Evolutionary conservation across 1,139 yeast genomes (phyloP).

Genomic region (Protomyces arabidopsidicola): DNA sequence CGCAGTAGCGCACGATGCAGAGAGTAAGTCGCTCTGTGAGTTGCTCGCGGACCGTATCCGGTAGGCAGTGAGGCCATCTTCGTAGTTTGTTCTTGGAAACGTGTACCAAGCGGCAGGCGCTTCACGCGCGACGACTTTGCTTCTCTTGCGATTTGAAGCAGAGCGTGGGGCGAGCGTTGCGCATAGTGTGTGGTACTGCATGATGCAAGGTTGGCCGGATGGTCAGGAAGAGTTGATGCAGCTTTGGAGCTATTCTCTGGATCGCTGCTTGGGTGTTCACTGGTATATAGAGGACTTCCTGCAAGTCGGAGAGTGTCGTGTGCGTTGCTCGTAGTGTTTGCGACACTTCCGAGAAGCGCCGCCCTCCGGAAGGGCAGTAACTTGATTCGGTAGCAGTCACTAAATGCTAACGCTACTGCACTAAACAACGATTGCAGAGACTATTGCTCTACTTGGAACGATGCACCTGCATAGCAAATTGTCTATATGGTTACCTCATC

Average conservation of each 20-base stretch:
- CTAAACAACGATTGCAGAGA: too few species aligned
- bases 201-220: not conserved
- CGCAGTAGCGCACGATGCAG: not conserved
- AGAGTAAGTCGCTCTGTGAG: not conserved
- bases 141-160: not conserved
- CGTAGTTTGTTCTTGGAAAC: not conserved
- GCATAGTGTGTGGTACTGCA: not conserved
- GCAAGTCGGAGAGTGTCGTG: not conserved
- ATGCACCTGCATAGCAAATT: too few species aligned
- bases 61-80: not conserved
- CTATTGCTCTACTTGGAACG: too few species aligned
- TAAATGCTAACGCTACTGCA: too few species aligned
- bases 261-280: too few species aligned
- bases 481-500: too few species aligned
- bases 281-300: not conserved
- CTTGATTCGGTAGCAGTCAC: too few species aligned
- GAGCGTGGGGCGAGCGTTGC: not conserved
- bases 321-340: not conserved
- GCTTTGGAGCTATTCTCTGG: too few species aligned
- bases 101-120: constrained; percentile 1
- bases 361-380: not conserved
- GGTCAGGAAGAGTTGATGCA: too few species aligned
- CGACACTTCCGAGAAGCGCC: not conserved
- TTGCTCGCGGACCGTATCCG: not conserved
- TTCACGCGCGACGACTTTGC: not conserved